Evolutionary conservation across 345 rosid genomes (phyloP).

Genomic region (Arabis hirsuta): DNA sequence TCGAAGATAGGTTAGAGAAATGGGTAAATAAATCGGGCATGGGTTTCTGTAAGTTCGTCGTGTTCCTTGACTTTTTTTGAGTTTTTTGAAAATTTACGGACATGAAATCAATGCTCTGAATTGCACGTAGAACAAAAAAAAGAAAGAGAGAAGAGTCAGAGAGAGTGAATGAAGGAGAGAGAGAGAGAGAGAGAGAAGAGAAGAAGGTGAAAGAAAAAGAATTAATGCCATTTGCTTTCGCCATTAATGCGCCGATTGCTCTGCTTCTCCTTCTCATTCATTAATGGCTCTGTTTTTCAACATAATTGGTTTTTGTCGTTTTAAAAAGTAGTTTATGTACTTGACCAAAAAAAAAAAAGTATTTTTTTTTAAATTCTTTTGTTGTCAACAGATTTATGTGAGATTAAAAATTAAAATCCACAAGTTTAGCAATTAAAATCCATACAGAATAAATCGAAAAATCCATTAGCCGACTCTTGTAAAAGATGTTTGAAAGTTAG

Average conservation of each 20-base stretch:
- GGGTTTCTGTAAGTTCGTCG: conserved; percentile 39
- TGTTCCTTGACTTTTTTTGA: conserved; percentile 43
- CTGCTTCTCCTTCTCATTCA: conserved; percentile 48
- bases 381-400: too few relatives aligned
- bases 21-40: conserved; percentile 7
- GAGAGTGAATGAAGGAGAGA: conserved; percentile 36
- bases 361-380: too few relatives aligned
- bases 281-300: conserved; percentile 31
- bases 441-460: too few relatives aligned
- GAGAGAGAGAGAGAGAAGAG: conserved; percentile 3
- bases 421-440: too few relatives aligned
- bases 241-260: conserved; percentile 61
- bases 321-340: background rate
- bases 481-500: too few relatives aligned
- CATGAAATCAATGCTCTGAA: conserved; percentile 44
- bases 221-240: conserved; percentile 56
- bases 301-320: conserved; percentile 11
- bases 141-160: conserved; percentile 38
- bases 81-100: conserved; percentile 32
- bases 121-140: conserved; percentile 35
- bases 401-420: too few relatives aligned
- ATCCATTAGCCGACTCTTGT: too few relatives aligned
- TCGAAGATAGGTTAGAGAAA: conserved; percentile 1
- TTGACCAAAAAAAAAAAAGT: too few relatives aligned
- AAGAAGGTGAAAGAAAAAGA: conserved; percentile 54